Conservation (phyloP, 371 early-diverging fungal genomes). For the Mycotypha africana region DNA sequence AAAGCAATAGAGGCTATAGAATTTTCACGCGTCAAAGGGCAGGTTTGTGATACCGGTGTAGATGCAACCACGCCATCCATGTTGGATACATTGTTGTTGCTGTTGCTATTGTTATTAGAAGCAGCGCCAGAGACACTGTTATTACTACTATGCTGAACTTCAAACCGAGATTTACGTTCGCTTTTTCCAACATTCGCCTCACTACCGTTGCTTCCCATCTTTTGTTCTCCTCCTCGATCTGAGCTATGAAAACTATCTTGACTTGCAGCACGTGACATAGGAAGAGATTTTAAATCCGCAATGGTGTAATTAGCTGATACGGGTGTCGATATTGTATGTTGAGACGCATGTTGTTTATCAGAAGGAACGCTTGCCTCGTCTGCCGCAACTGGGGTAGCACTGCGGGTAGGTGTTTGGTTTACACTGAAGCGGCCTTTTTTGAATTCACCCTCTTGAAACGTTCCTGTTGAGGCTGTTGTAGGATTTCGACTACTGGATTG, state of each 20-base stretch:
- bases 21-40: slow-evolving; percentile 21
- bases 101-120: too few species aligned
- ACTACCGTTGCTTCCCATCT: too few species aligned
- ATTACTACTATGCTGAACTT: slow-evolving; percentile 14
- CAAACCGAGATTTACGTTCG: slow-evolving; percentile 25
- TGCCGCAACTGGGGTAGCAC: not conserved
- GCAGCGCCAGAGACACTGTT: slow-evolving; percentile 1
- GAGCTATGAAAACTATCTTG: slow-evolving; percentile 14
- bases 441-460: slow-evolving; percentile 17
- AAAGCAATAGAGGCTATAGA: slow-evolving; percentile 14
- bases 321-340: not conserved
- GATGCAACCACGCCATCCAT: too few species aligned
- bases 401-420: slow-evolving; percentile 20
- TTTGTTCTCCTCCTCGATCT: too few species aligned
- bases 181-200: too few species aligned
- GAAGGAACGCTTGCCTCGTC: not conserved
- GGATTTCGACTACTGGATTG: slow-evolving; percentile 1
- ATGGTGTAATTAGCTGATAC: not conserved
- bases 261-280: slow-evolving; percentile 10
- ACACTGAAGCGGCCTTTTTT: slow-evolving; percentile 31
- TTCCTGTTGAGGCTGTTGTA: too few species aligned
- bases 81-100: slow-evolving; percentile 3
- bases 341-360: not conserved
- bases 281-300: not conserved
- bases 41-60: slow-evolving; percentile 9